Conservation (phyloP, 2,329 filamentous ascomycete species). For the Fonsecaea pugnacius region DNA sequence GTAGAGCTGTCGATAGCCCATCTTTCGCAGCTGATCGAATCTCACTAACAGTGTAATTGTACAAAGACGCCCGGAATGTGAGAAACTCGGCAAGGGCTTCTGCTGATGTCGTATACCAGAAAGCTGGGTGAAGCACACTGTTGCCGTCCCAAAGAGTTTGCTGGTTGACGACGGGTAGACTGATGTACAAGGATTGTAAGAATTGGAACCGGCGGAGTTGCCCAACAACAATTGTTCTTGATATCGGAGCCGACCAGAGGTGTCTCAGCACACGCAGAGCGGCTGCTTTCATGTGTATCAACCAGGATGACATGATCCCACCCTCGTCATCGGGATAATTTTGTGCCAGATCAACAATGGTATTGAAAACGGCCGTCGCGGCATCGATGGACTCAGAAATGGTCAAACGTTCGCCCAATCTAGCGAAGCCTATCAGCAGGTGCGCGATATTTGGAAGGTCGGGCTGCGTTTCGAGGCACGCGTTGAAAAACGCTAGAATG, state of each 20-base stretch:
- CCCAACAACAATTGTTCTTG: slow-evolving; percentile 72
- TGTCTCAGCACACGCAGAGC: slow-evolving; percentile 75
- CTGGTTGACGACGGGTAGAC: slow-evolving; percentile 71
- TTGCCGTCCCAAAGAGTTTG: slow-evolving; percentile 75
- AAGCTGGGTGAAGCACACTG: slow-evolving; percentile 63
- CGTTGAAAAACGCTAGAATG: slow-evolving; percentile 82
- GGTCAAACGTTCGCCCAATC: slow-evolving; percentile 60
- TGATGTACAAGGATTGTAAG: slow-evolving; percentile 74
- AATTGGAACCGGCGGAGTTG: slow-evolving; percentile 81
- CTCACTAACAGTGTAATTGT: slow-evolving; percentile 85
- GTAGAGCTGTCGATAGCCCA: slow-evolving; percentile 70
- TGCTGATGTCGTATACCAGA: slow-evolving; percentile 71
- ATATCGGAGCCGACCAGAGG: slow-evolving; percentile 82
- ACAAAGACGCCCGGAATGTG: slow-evolving; percentile 72
- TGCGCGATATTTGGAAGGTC: slow-evolving; percentile 86
- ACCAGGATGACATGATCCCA: slow-evolving; percentile 67
- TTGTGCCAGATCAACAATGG: slow-evolving; percentile 72
- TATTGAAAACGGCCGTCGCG: slow-evolving; percentile 79
- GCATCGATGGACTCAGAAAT: slow-evolving; percentile 66
- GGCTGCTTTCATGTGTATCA: slow-evolving; percentile 70
- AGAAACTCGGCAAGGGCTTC: slow-evolving; percentile 77
- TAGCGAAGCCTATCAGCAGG: slow-evolving; percentile 83
- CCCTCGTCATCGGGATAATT: slow-evolving; percentile 69
- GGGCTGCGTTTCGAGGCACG: slow-evolving; percentile 74
- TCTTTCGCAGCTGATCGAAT: slow-evolving; percentile 75